A percentile compares a stretch with the other conserved stretches of the same genome.
phyloP scores from a whole-genome alignment of 805 yeast genomes.

The Saturnispora kantuleensis region DNA sequence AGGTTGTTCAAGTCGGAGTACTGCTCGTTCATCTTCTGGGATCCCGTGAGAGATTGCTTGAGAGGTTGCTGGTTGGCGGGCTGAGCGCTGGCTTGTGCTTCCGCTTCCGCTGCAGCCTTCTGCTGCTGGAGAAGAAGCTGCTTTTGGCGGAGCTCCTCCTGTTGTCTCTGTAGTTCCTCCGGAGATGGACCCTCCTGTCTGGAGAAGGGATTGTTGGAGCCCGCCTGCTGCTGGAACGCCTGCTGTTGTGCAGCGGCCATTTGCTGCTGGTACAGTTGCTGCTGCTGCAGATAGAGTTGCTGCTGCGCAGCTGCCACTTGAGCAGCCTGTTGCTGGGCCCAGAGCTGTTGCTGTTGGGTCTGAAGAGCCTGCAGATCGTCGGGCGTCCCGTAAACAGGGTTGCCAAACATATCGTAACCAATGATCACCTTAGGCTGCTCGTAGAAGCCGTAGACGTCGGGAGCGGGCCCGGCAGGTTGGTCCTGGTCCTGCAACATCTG shows the following conservation, averaged over 20 bases:
- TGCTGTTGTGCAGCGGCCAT: constrained; percentile 21
- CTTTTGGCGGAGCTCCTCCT: constrained; percentile 26
- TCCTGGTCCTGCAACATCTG: constrained; percentile 48
- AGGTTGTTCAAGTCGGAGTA: constrained; percentile 68
- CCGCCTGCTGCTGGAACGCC: constrained; percentile 31
- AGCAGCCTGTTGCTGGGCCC: constrained; percentile 16
- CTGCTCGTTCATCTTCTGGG: constrained; percentile 44
- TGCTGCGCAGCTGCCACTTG: constrained; percentile 19
- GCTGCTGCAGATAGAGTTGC: constrained; percentile 15
- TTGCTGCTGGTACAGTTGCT: constrained; percentile 15
- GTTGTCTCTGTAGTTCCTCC: constrained; percentile 42
- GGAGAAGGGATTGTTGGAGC: constrained; percentile 30
- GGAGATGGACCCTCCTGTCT: constrained; percentile 18
- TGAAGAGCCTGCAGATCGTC: constrained; percentile 37
- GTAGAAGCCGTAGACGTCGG: constrained; percentile 22
- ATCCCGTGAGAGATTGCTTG: constrained; percentile 40
- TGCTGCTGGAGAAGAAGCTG: constrained; percentile 10
- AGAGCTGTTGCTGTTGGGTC: constrained; percentile 17
- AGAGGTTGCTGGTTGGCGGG: constrained; percentile 30
- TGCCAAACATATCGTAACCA: constrained; percentile 54
- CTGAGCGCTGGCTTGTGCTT: constrained; percentile 12
- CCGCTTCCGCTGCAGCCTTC: constrained; percentile 2
- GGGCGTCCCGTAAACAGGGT: constrained; percentile 45
- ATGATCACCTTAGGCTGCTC: constrained; percentile 25
- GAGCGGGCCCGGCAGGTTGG: constrained; percentile 16